Conservation (phyloP, 257 asterid species). For the Capsicum baccatum region DNA sequence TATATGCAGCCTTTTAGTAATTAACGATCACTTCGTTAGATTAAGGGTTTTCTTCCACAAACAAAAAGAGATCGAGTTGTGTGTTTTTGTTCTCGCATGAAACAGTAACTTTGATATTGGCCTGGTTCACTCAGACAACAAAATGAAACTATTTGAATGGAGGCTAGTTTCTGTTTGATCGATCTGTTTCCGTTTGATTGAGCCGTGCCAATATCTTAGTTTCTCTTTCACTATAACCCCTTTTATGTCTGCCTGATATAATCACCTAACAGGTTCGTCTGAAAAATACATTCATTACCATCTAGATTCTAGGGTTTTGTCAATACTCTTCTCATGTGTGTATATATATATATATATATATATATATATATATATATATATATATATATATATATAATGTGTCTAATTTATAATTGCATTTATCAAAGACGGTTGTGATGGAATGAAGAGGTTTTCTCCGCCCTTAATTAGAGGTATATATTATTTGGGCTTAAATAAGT, state of each 20-base stretch:
- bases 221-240: slow-evolving; percentile 16
- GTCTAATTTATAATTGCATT: not conserved
- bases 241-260: not conserved
- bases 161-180: slow-evolving; percentile 26
- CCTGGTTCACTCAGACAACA: slow-evolving; percentile 57
- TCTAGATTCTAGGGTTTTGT: slow-evolving; percentile 1
- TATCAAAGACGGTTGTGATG: not conserved
- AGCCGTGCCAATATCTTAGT: slow-evolving; percentile 65
- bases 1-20: not conserved
- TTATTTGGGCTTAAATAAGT: not conserved
- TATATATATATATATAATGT: not conserved
- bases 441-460: not conserved
- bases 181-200: slow-evolving; percentile 42
- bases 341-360: not conserved
- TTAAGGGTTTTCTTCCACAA: not conserved
- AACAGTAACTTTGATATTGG: slow-evolving; percentile 52
- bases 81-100: not conserved
- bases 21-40: not conserved
- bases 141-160: slow-evolving; percentile 15
- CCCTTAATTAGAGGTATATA: not conserved
- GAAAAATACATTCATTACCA: not conserved
- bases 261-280: not conserved
- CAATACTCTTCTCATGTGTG: too few relatives aligned
- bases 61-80: not conserved
- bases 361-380: not conserved